Percentiles rank a stretch among this genome's conserved stretches.
Conservation (phyloP, 2,329 filamentous ascomycete genomes). For the Xylariaceae sp. region DNA sequence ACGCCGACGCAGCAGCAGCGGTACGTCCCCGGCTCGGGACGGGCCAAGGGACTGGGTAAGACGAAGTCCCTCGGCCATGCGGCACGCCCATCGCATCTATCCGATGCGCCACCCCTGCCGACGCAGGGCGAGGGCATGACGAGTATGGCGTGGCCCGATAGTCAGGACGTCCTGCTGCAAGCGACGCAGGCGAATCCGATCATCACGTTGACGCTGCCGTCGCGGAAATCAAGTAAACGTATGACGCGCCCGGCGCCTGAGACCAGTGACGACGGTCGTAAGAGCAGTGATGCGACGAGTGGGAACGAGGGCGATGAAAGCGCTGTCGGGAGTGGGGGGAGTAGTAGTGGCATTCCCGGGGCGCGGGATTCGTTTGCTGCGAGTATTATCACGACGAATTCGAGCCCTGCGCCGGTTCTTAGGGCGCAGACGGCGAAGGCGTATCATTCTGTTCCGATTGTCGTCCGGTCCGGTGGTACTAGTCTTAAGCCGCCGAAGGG, state of each 20-base stretch:
- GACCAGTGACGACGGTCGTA: neutral
- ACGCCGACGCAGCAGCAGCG: conserved; percentile 18
- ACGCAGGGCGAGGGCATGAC: neutral
- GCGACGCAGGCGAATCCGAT: neutral
- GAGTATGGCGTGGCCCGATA: neutral
- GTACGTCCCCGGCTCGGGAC: neutral
- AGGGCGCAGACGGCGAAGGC: conserved; percentile 33
- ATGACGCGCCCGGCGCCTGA: conserved; percentile 1
- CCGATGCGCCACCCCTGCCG: neutral
- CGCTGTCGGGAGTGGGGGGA: conserved; percentile 1
- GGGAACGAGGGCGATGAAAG: conserved; percentile 1
- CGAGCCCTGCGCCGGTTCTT: conserved; percentile 32
- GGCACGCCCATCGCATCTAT: neutral
- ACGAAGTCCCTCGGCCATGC: conserved; percentile 3
- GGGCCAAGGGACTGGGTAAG: neutral
- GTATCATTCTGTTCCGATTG: conserved; percentile 28
- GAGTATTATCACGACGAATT: conserved; percentile 33
- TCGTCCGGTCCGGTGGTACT: conserved; percentile 20
- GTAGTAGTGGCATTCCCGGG: neutral
- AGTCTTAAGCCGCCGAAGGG: conserved; percentile 17
- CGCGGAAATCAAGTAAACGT: conserved; percentile 24
- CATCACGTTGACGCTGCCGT: conserved; percentile 18
- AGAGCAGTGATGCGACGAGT: conserved; percentile 10
- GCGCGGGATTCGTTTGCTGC: conserved; percentile 29
- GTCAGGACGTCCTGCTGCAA: neutral